Percentiles rank a stretch among this genome's conserved stretches.
phyloP scores from a whole-genome alignment of 2,329 filamentous ascomycete species.

The Parascedosporium putredinis region DNA sequence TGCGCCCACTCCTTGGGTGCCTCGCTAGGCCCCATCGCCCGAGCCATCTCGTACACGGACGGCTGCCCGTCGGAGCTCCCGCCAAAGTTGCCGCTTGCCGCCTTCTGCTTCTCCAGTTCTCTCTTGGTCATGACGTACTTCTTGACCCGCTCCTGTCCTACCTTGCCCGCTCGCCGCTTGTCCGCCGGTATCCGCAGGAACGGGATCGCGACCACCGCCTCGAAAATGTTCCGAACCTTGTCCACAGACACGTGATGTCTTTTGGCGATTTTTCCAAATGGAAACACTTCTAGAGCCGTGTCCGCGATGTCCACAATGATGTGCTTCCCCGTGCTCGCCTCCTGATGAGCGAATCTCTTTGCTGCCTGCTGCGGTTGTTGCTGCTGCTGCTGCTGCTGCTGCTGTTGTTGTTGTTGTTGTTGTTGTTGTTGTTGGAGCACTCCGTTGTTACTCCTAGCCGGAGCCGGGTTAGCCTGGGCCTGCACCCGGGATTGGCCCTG shows the following conservation, averaged over 20 bases:
- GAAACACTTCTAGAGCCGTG: constrained; percentile 34
- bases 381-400: no score
- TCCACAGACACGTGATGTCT: constrained; percentile 30
- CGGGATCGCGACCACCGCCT: constrained; percentile 36
- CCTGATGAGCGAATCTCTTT: constrained; percentile 2
- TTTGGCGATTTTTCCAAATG: constrained; percentile 33
- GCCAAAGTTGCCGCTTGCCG: constrained; percentile 8
- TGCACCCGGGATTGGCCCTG: no score
- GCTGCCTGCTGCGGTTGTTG: neutral
- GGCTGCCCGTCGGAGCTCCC: constrained; percentile 11
- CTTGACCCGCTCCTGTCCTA: constrained; percentile 29
- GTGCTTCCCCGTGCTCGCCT: constrained; percentile 18
- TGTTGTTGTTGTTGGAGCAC: no score
- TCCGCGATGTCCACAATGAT: constrained; percentile 39
- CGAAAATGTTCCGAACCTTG: constrained; percentile 36
- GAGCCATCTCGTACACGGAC: constrained; percentile 1
- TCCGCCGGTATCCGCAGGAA: constrained; percentile 34
- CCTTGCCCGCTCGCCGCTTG: constrained; percentile 25
- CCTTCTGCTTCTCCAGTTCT: constrained; percentile 15
- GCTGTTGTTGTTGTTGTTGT: no score
- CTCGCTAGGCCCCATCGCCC: constrained; percentile 7
- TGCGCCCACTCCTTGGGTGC: constrained; percentile 1
- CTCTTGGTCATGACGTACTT: constrained; percentile 33
- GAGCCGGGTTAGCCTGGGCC: no score
- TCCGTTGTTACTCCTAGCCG: no score